phyloP scores from a whole-genome alignment of 108 stramenopile genomes.

The Seminavis robusta region DNA sequence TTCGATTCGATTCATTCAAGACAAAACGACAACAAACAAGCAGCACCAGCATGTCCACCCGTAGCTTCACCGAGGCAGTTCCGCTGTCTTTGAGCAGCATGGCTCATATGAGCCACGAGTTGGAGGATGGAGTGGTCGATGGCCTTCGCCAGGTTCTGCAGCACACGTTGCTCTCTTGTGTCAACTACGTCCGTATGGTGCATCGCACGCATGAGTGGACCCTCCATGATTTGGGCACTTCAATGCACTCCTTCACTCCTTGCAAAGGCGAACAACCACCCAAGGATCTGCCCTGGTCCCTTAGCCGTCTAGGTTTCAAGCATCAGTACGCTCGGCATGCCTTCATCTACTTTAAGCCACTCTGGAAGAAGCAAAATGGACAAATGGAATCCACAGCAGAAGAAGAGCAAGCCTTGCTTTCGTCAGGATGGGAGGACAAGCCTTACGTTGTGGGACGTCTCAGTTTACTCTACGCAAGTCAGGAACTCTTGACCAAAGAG shows the following conservation, averaged over 20 bases:
- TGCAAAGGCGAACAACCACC: slow-evolving; percentile 4
- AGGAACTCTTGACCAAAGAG: slow-evolving; percentile 27
- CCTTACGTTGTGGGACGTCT: slow-evolving; percentile 25
- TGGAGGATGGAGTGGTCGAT: slow-evolving; percentile 55
- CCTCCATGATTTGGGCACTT: slow-evolving; percentile 27
- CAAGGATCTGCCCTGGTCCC: slow-evolving; percentile 19
- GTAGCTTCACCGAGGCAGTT: slow-evolving; percentile 55
- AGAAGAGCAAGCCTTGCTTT: no score
- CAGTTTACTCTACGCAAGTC: slow-evolving; percentile 34
- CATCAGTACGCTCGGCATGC: slow-evolving; percentile 33
- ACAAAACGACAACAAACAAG: no score
- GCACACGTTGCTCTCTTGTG: slow-evolving; percentile 37
- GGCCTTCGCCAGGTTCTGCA: slow-evolving; percentile 36
- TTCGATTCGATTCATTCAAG: no score
- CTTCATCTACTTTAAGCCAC: slow-evolving; percentile 24
- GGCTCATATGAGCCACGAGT: slow-evolving; percentile 40
- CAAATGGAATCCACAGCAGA: background rate
- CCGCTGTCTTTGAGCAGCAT: slow-evolving; percentile 44
- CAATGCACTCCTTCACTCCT: slow-evolving; percentile 21
- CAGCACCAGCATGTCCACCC: slow-evolving; percentile 7
- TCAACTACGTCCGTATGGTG: slow-evolving; percentile 38
- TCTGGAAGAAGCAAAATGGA: slow-evolving; percentile 6
- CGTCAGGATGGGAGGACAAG: slow-evolving; percentile 24
- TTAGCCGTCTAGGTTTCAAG: slow-evolving; percentile 28
- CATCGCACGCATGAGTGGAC: slow-evolving; percentile 27